Base-by-base conservation (phyloP, 2,329 filamentous ascomycete species). In the Botrytis sinoallii region DNA sequence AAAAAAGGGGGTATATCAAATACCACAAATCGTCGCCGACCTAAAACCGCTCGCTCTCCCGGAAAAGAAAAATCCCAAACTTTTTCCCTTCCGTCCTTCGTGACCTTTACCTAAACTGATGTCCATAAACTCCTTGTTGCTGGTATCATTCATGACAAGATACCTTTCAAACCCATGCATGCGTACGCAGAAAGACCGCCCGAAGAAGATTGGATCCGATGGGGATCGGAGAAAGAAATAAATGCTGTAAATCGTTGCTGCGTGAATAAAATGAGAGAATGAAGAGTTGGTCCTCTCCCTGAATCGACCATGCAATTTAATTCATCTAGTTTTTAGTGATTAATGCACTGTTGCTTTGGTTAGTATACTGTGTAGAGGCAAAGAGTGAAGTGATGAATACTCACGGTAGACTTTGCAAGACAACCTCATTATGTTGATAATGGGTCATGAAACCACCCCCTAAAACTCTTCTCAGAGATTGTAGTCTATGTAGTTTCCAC, bases 401-500 rank as follows among this genome's bases (percentile, higher is more conserved):
- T 76, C 76, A 82, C 29, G 89, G 89, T 73, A 91, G 80, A 77
- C 84, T 87, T 70, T 90, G 86, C 75, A 90, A 86, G 8, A 92
- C 86, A 29, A 88, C 86, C 75, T 86, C 84, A 78, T 91, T 91
- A 63, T 85, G 84, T 79, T 89, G 86, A 79, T 90, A 91, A 82
- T 92, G 90, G 69, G 85, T 85, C 64, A 89, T 81, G 76, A 92
- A 90, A 0, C 90, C 90, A 22, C 88, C 86, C 74, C 88, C 87
- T 59, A 93, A 82, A 44, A 90, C 83, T 57, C 90, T 83, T 78
- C 89, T 86, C 71, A 93, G 82, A 4, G 87, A 86, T 75, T 90
- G 88, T 69, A 92, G 82, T 44, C 90, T 85, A 77, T 89, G 85
- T 77, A 92, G 83, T 81, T 93, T 93, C 91, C 91, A 93, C 91